Evolutionary conservation across 192 early-diverging fungal genomes (phyloP).

Genomic region (Kickxella alabastrina): DNA sequence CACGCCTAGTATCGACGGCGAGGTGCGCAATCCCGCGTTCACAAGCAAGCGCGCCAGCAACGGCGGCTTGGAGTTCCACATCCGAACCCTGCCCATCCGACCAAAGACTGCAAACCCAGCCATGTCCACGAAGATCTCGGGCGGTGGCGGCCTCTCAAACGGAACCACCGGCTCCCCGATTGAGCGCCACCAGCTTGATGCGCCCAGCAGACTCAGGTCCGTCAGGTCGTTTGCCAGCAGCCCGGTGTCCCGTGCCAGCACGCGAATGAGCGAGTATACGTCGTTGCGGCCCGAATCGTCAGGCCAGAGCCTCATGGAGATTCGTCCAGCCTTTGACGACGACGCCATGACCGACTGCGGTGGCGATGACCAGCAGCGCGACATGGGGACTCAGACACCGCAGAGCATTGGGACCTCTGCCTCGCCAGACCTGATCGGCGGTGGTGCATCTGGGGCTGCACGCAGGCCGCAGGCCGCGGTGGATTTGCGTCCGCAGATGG

Average conservation of each 20-base stretch:
- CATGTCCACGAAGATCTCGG: conserved; percentile 3
- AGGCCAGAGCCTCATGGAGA: conserved; percentile 38
- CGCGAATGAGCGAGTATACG: conserved; percentile 34
- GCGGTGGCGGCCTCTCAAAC: conserved; percentile 15
- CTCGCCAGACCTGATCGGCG: conserved; percentile 36
- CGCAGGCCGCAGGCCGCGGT: not conserved
- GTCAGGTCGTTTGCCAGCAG: conserved; percentile 7
- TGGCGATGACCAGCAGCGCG: conserved; percentile 1
- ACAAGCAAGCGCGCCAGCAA: conserved; percentile 23
- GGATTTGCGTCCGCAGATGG: conserved; percentile 27
- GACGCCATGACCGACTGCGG: conserved; percentile 12
- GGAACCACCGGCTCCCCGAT: not conserved
- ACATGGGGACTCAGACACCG: conserved; percentile 17
- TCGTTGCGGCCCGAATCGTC: conserved; percentile 26
- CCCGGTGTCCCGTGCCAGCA: conserved; percentile 12
- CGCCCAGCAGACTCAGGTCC: conserved; percentile 8
- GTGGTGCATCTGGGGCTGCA: conserved; percentile 20
- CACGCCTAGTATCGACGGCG: conserved; percentile 20
- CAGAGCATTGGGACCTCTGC: conserved; percentile 22
- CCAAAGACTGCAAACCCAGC: conserved; percentile 3
- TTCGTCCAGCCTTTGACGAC: conserved; percentile 42
- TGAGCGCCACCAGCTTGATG: not conserved
- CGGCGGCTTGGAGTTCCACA: conserved; percentile 45
- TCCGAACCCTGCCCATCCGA: conserved; percentile 31
- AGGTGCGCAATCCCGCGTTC: conserved; percentile 30